Evolutionary conservation across 1,284 basidiomycete species (phyloP).

Genomic region (Veloboletus limbatus): DNA sequence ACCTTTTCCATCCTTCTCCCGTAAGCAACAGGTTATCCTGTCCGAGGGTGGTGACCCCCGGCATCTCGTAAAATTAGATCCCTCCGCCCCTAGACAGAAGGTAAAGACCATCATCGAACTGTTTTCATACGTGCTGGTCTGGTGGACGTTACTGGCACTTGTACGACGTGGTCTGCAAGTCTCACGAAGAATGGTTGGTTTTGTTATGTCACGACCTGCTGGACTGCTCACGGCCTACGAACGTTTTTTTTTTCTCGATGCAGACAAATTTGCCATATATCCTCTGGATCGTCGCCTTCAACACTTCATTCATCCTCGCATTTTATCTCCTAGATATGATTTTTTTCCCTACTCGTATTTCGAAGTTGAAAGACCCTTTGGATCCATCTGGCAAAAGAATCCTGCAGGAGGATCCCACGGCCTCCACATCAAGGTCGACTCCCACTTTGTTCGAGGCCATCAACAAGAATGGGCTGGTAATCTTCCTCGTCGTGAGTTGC

Average conservation of each 20-base stretch:
- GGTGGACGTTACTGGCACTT: constrained; percentile 67
- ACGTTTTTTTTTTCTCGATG: background rate
- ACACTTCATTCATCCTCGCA: constrained; percentile 79
- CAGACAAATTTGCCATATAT: constrained; percentile 90
- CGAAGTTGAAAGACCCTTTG: constrained; percentile 29
- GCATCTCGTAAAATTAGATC: constrained; percentile 19
- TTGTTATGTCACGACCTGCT: background rate
- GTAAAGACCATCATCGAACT: constrained; percentile 76
- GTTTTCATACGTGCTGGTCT: constrained; percentile 71
- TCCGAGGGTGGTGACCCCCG: constrained; percentile 10
- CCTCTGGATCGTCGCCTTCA: constrained; percentile 88
- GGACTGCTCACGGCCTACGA: background rate
- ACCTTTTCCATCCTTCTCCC: constrained; percentile 70
- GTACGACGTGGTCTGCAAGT: constrained; percentile 45
- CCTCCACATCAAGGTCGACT: constrained; percentile 26
- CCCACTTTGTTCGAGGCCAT: constrained; percentile 75
- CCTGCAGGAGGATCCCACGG: constrained; percentile 28
- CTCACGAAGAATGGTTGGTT: constrained; percentile 74
- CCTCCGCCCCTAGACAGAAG: constrained; percentile 45
- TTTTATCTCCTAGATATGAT: constrained; percentile 77
- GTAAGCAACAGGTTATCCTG: constrained; percentile 39
- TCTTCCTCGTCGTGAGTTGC: constrained; percentile 83
- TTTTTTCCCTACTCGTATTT: constrained; percentile 53
- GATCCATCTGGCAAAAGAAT: constrained; percentile 33
- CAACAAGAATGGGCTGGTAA: constrained; percentile 75